These are phyloP conservation scores for Euphorbia corollata DNA, from an alignment of 441 rosid species.

Conservation along the genomic window DNA sequence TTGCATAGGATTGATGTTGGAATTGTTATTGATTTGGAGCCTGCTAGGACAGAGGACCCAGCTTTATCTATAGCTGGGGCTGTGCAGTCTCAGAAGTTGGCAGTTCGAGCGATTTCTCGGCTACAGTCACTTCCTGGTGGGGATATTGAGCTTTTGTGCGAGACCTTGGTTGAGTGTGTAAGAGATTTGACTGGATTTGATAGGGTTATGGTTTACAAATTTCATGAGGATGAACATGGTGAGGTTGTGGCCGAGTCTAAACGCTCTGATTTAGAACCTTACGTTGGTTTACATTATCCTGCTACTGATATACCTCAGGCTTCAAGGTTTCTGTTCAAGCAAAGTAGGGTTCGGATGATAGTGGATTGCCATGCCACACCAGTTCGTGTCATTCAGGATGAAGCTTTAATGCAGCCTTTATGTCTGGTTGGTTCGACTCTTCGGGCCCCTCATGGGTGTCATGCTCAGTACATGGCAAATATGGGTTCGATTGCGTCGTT, in stretches of 20 bases:
- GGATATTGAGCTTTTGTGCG: slow-evolving; percentile 75
- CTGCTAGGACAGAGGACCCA: slow-evolving; percentile 91
- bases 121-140: slow-evolving; percentile 90
- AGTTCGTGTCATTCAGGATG: slow-evolving; percentile 57
- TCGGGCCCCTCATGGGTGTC: slow-evolving; percentile 91
- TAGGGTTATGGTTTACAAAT: slow-evolving; percentile 95
- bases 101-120: slow-evolving; percentile 77
- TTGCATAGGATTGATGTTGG: slow-evolving; percentile 92
- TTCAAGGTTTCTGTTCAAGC: slow-evolving; percentile 84
- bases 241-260: slow-evolving; percentile 84
- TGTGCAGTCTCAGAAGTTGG: slow-evolving; percentile 90
- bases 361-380: slow-evolving; percentile 72
- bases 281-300: slow-evolving; percentile 87
- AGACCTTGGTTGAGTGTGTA: slow-evolving; percentile 77
- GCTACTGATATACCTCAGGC: slow-evolving; percentile 96
- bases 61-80: slow-evolving; percentile 93
- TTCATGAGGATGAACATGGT: slow-evolving; percentile 97
- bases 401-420: slow-evolving; percentile 69
- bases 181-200: slow-evolving; percentile 79
- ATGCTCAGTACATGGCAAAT: slow-evolving; percentile 92
- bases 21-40: slow-evolving; percentile 87
- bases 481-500: slow-evolving; percentile 87
- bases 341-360: slow-evolving; percentile 89
- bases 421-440: slow-evolving; percentile 95
- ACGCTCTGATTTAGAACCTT: slow-evolving; percentile 75